Base-by-base conservation (phyloP, 805 yeast species). In the Saccharomycopsis selenospora region DNA sequence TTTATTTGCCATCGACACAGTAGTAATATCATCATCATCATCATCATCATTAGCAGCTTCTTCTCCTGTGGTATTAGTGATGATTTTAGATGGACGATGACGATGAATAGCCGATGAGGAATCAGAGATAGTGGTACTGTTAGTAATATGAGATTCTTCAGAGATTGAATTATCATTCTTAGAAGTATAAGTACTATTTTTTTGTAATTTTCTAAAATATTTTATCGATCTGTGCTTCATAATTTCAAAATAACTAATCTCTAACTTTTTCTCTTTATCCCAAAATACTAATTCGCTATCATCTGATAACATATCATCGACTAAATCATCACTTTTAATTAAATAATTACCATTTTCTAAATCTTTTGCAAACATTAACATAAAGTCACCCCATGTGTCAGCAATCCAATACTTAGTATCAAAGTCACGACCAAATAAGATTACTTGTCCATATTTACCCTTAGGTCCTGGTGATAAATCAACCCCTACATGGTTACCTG, bases 341-440 rank as follows among this genome's bases (percentile, higher is more conserved):
- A 49, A n/a, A 36, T 85, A 87, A 61, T 83, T 84, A 8, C 95
- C 95, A 45, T 70, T 74, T 62, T 90, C 96, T 49, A 91, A 69
- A 62, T 91, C 97, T 56, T 88, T 87, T 24, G 90, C 95, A 62
- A 89, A 82, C 45, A 76, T 74, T 47, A 89, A 69, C 46, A 91
- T 66, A 63, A 93, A 93, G 59, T 85, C 93, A 14, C 95, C 95
- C 82, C 95, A 91, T 48, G 83, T 84, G 45, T 79, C 77, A 17
- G 97, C 95, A 48, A 93, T 71, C 33, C 85, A 90, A 64, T 77
- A 88, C 63, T 91, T 91, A 33, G 85, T 79, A 67, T 91, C 98
- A 61, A 81, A 91, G 56, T 91, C 98, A 61, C 97, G 80, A 36
- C 99, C 99, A 64, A 86, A 91, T 47, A 90, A 61, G 54, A 91